Evolutionary conservation across 257 asterid genomes (phyloP), one percentile per base, ranked within the genome.

Genomic region (Ilex aquifolium): DNA sequence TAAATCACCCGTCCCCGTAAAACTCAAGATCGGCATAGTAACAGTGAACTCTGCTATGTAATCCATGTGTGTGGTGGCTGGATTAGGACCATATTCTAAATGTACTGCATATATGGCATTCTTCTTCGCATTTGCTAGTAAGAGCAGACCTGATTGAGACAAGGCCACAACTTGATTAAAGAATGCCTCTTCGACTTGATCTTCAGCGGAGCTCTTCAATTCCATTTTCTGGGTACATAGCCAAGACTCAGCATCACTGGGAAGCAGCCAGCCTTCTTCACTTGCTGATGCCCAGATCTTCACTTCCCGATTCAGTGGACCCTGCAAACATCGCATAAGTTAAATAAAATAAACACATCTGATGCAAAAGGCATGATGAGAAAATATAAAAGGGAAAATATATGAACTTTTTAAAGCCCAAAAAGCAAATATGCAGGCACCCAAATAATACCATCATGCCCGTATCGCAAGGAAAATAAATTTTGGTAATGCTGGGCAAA

Each of bases 181-280:
- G 84, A 93, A 93, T 44, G 91, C 88, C 64, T 88, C 99, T 69
- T 86, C 95, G 8, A 48, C 51, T 51, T 63, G 82, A 52, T 82
- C 74, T 75, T 84, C 95, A 8, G 76, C 51, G 6, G 97, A 85
- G 77, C 95, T 80, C 77, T 76, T 88, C 63, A 93, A 69, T 73
- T 84, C 97, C 80, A 90, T 72, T 13, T 83, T 86, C 78, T 93
- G 99, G 1, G 83, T 88, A 72, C 95, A 93, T 32, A 70, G 82
- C 99, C 99, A 90, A 16, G 92, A 86, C 75, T 90, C 99, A 36
- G 88, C 85, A 70, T 88, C 95, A 72, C 90, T 86, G 32, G 97
- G 92, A 72, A 88, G 97, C 77, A 93, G 79, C 96, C 96, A 90
- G 17, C 99, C 99, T 73, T 93, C 99, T 75, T 90, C 97, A 81